Conservation (phyloP, 805 yeast species). For the Metschnikowia drakensbergensis region DNA sequence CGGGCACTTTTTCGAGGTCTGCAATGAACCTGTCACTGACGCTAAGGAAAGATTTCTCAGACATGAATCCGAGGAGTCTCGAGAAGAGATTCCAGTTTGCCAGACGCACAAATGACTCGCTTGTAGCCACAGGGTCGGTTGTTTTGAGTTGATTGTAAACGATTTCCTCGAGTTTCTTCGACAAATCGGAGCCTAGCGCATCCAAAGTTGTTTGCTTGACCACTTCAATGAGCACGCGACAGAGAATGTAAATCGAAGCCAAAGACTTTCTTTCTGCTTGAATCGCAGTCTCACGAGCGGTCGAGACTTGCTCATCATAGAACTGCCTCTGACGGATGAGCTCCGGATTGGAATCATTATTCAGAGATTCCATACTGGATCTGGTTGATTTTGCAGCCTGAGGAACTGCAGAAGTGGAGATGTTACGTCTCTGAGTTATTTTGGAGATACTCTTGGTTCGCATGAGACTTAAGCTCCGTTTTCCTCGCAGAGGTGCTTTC, state of each 20-base stretch:
- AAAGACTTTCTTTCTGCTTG: conserved; percentile 84
- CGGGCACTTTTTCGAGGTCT: conserved; percentile 79
- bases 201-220: conserved; percentile 82
- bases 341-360: conserved; percentile 8
- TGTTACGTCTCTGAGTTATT: conserved; percentile 46
- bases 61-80: conserved; percentile 84
- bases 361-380: conserved; percentile 4
- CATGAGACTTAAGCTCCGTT: conserved; percentile 39
- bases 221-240: conserved; percentile 89
- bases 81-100: conserved; percentile 95
- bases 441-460: conserved; percentile 38
- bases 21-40: conserved; percentile 94
- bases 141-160: conserved; percentile 85
- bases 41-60: conserved; percentile 73
- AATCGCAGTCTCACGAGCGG: conserved; percentile 63
- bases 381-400: conserved; percentile 1
- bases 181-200: conserved; percentile 70
- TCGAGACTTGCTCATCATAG: conserved; percentile 30
- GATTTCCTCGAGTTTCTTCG: conserved; percentile 84
- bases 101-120: conserved; percentile 66
- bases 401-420: conserved; percentile 37
- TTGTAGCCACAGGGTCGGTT: conserved; percentile 73
- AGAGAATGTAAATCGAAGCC: conserved; percentile 81
- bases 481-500: conserved; percentile 20
- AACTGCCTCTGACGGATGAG: conserved; percentile 21